These are phyloP conservation scores for Melampsora larici-populina DNA, from an alignment of 1,284 basidiomycete species.

Conservation along the genomic window DNA sequence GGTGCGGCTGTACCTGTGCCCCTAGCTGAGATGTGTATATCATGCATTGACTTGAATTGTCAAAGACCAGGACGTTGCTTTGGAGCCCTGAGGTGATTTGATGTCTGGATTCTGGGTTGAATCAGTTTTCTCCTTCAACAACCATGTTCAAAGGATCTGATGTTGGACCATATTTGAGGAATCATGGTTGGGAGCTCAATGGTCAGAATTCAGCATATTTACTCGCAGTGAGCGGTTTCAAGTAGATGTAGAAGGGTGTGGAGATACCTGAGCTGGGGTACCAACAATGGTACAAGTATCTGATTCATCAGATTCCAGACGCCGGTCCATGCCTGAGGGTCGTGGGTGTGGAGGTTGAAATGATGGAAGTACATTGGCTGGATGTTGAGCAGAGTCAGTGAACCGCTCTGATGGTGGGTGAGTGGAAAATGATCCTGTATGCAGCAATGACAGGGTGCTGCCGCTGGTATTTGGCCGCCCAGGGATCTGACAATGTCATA, in stretches of 20 bases:
- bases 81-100: background rate
- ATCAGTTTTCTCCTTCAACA: background rate
- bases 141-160: conserved; percentile 2
- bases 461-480: background rate
- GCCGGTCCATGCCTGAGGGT: background rate
- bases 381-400: background rate
- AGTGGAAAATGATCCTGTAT: background rate
- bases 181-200: background rate
- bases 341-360: background rate
- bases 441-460: background rate
- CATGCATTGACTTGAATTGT: conserved; percentile 42
- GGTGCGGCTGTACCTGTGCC: background rate
- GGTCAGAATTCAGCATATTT: background rate
- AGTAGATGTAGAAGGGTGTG: background rate
- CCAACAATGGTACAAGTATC: background rate
- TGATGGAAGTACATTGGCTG: background rate
- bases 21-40: conserved; percentile 9
- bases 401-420: background rate
- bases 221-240: background rate
- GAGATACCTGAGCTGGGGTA: background rate
- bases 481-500: background rate
- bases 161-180: background rate
- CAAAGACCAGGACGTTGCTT: conserved; percentile 9
- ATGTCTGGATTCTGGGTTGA: background rate
- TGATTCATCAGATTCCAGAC: background rate